These are phyloP conservation scores for Volutella citrinella DNA, from an alignment of 2,329 filamentous ascomycete genomes.

Conservation along the genomic window DNA sequence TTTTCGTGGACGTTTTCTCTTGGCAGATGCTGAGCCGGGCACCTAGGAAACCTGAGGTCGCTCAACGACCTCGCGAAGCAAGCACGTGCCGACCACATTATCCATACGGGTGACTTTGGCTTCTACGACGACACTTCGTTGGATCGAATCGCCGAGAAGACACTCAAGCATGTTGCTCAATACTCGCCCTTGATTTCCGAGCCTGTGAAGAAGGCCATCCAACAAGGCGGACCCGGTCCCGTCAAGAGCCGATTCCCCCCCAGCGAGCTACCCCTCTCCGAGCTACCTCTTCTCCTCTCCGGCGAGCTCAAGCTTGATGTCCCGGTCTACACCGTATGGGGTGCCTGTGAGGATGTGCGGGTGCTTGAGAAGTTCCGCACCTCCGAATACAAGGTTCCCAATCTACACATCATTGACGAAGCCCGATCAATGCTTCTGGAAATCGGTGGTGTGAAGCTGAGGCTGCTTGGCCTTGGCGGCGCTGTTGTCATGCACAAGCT, in stretches of 20 bases:
- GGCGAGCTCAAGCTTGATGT: conserved; percentile 90
- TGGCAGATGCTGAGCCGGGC: conserved; percentile 13
- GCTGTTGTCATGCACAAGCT: conserved; percentile 99
- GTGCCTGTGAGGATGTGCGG: conserved; percentile 95
- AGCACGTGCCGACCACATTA: conserved; percentile 93
- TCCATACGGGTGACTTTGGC: conserved; percentile 98
- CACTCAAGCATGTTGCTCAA: conserved; percentile 95
- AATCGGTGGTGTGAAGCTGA: conserved; percentile 91
- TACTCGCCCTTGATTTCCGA: conserved; percentile 94
- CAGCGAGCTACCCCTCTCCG: conserved; percentile 83
- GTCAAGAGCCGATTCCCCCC: conserved; percentile 84
- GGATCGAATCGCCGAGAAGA: conserved; percentile 98
- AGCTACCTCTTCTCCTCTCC: conserved; percentile 83
- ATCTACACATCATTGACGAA: conserved; percentile 98
- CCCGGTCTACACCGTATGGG: conserved; percentile 98
- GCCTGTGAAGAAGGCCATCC: conserved; percentile 64
- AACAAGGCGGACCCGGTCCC: conserved; percentile 64
- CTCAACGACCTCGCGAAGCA: conserved; percentile 95
- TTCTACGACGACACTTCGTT: conserved; percentile 97
- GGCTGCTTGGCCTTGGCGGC: conserved; percentile 87
- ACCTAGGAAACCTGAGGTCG: conserved; percentile 83
- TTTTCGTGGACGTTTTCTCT: conserved; percentile 11
- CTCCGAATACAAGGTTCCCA: conserved; percentile 95
- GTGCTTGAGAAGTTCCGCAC: conserved; percentile 97
- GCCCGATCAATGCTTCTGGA: conserved; percentile 94